Base-by-base conservation (phyloP, 2,329 filamentous ascomycete species). In the Sclerotinia minor region DNA sequence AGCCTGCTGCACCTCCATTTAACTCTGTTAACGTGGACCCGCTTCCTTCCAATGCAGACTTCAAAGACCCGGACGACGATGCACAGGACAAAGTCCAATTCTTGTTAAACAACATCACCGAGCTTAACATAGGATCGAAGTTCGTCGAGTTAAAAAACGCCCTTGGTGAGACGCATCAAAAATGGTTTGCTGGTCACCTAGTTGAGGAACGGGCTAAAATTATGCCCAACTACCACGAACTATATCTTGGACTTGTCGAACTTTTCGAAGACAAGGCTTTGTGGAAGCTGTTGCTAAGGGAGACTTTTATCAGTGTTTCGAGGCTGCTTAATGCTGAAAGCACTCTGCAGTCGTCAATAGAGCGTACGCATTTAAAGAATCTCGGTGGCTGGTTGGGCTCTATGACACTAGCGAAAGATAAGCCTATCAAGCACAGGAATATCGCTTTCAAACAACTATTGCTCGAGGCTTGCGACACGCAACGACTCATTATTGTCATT, bases 401-500 rank as follows among this genome's bases (percentile, higher is more conserved):
- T 24, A 79, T 99, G 74, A 99, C 95, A 1, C 87, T 99, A 67
- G 95, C 95, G 35, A 89, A 94, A 65, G 91, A 99, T 77, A 94
- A 94, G 76, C 95, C 95, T 0, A 96, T 99, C 80, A 94, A 94
- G 76, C 94, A 97, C 78, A 93, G 90, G 76, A 97, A 98, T 76
- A 94, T 99, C 70, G 96, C 94, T 2, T 98, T 99, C 84, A 96
- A 96, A 79, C 92, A 98, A 75, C 83, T 99, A 7, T 85, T 99
- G 5, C 89, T 97, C 55, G 95, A 99, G 79, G 95, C 92, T 0
- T 94, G 94, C 72, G 93, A 98, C 74, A 95, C 92, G 2, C 93
- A 98, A 78, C 88, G 95, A 60, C 84, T 99, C 41, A 86, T 97
- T 50, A 88, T 98, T 50, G 94, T 95, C 59, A 96, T 99, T 69